A percentile compares a stretch with the other conserved stretches of the same genome.
Conservation (phyloP, 2,329 filamentous ascomycete genomes). For the Apiospora hydei region DNA sequence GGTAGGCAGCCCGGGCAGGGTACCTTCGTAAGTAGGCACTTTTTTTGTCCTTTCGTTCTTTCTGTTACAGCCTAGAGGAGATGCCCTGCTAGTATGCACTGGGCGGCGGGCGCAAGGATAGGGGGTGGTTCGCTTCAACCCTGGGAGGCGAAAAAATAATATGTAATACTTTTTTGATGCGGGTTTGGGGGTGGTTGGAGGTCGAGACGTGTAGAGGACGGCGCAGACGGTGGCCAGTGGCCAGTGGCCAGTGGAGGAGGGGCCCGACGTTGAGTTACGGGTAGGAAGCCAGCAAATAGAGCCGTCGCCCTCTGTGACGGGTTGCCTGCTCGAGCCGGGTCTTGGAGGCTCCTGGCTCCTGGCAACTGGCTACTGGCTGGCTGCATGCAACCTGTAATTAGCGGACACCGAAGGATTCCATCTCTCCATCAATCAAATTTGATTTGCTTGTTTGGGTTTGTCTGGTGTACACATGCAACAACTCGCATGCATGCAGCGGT, state of each 20-base stretch:
- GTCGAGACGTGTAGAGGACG: not conserved
- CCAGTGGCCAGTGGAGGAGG: not conserved
- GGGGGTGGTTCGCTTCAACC: not conserved
- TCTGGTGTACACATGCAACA: not conserved
- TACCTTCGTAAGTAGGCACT: slow-evolving; percentile 1
- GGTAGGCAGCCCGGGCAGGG: not conserved
- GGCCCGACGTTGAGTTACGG: not conserved
- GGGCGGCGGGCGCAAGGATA: slow-evolving; percentile 2
- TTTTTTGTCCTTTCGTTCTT: not conserved
- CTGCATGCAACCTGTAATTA: not conserved
- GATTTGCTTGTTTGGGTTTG: not conserved
- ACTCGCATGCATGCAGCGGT: not conserved
- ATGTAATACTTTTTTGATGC: not conserved
- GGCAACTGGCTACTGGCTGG: not conserved
- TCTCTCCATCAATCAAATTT: not conserved
- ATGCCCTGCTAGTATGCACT: not conserved
- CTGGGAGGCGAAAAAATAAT: not conserved
- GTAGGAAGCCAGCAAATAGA: not conserved
- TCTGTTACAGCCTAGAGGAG: not conserved
- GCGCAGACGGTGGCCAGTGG: not conserved
- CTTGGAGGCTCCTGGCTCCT: too few relatives aligned
- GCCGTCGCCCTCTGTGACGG: not conserved
- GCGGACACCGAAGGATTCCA: not conserved
- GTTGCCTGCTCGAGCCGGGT: not conserved
- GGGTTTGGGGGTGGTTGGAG: not conserved